A percentile compares a stretch with the other conserved stretches of the same genome.
phyloP scores from a whole-genome alignment of 1,284 basidiomycete species.

The Grifola frondosa region DNA sequence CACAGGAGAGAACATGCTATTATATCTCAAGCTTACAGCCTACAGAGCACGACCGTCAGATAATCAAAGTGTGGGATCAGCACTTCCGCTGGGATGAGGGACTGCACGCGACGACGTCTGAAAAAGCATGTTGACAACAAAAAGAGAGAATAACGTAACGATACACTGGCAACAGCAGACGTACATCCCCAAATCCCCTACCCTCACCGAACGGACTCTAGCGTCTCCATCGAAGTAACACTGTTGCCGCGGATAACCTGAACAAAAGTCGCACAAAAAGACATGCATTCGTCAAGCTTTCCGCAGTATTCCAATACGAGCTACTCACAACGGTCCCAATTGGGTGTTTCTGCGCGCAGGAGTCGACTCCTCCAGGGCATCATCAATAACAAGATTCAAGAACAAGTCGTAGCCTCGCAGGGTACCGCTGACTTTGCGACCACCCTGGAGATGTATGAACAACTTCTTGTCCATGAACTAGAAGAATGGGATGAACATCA shows the following conservation, averaged over 20 bases:
- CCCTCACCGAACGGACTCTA: constrained; percentile 60
- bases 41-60: no score
- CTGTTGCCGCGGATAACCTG: constrained; percentile 95
- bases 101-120: no score
- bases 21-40: no score
- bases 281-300: no score
- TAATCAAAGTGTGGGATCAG: no score
- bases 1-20: no score
- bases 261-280: constrained; percentile 12
- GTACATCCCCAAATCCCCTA: constrained; percentile 7
- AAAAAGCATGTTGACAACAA: no score
- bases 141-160: no score
- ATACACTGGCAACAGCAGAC: no score
- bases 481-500: constrained; percentile 9
- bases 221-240: constrained; percentile 87
- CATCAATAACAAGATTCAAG: constrained; percentile 96
- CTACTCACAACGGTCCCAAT: constrained; percentile 86
- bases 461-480: constrained; percentile 99
- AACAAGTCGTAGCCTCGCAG: constrained; percentile 98
- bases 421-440: constrained; percentile 94
- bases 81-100: no score
- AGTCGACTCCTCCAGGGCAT: constrained; percentile 89
- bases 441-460: constrained; percentile 94
- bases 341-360: constrained; percentile 86
- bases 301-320: no score